Conservation (phyloP, 306 rosid genomes). For the Carpinus viminea region DNA sequence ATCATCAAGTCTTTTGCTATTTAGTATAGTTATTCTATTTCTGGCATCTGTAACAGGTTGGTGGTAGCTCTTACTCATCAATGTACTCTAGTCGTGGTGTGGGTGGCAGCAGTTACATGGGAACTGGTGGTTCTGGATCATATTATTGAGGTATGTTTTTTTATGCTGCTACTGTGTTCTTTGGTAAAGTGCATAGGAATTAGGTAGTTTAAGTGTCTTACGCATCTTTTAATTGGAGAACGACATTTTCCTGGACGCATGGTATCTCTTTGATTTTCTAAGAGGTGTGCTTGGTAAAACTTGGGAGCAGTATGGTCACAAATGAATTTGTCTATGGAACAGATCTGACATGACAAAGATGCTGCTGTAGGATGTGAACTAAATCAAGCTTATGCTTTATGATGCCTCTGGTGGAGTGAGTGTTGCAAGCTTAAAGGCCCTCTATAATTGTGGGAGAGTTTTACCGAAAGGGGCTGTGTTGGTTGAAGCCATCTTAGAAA, state of each 20-base stretch:
- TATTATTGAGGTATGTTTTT: constrained; percentile 76
- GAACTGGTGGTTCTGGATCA: constrained; percentile 76
- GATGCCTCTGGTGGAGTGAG: constrained; percentile 54
- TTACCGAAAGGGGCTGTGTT: constrained; percentile 23
- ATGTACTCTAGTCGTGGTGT: constrained; percentile 71
- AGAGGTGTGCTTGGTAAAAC: constrained; percentile 55
- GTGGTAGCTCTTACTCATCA: constrained; percentile 78
- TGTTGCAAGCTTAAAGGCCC: constrained; percentile 35
- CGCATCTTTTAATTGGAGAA: constrained; percentile 31
- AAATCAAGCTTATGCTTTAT: constrained; percentile 51
- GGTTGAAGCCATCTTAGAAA: constrained; percentile 41
- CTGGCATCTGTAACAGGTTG: constrained; percentile 51
- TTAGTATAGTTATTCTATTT: constrained; percentile 4
- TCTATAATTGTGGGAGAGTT: constrained; percentile 16
- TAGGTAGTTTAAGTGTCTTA: constrained; percentile 10
- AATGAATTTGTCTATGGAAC: constrained; percentile 78
- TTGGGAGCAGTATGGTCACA: constrained; percentile 59
- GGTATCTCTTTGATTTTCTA: constrained; percentile 43
- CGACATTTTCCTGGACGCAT: constrained; percentile 27
- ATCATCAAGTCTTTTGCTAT: constrained; percentile 9
- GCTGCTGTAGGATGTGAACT: constrained; percentile 72
- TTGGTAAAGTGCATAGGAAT: background rate
- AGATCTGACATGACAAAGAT: constrained; percentile 61
- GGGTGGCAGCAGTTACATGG: constrained; percentile 79
- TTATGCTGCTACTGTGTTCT: constrained; percentile 7